Evolutionary conservation across 768 basidiomycete species (phyloP).

Genomic region (Lactarius tabidus): DNA sequence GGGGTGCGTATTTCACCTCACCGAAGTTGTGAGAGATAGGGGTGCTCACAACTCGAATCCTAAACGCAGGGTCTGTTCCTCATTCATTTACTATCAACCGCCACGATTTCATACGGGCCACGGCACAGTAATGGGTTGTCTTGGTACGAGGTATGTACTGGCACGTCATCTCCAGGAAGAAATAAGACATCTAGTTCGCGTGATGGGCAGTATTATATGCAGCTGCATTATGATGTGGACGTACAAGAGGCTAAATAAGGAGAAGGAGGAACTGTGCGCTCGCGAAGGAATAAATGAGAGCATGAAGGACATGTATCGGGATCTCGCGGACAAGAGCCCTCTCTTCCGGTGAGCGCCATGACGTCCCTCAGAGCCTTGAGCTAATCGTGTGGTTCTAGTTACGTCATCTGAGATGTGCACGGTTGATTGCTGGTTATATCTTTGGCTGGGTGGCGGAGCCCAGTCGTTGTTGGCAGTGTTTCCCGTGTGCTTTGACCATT

Average conservation of each 20-base stretch:
- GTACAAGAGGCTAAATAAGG: conserved; percentile 47
- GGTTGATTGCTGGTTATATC: not conserved
- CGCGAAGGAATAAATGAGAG: conserved; percentile 42
- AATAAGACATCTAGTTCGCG: conserved; percentile 7
- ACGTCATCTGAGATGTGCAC: conserved; percentile 12
- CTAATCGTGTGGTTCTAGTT: conserved; percentile 3
- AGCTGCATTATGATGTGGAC: conserved; percentile 46
- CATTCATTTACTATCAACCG: conserved; percentile 40
- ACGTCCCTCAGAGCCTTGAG: not conserved
- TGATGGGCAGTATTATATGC: conserved; percentile 37
- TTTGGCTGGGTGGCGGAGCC: too few relatives aligned
- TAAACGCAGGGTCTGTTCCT: conserved; percentile 38
- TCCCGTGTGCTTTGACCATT: not conserved
- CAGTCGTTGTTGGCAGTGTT: too few relatives aligned
- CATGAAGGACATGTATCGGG: conserved; percentile 39
- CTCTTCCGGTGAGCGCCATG: conserved; percentile 43
- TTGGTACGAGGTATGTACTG: conserved; percentile 28
- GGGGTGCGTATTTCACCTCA: conserved; percentile 38
- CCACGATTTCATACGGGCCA: conserved; percentile 39
- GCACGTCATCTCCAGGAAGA: not conserved
- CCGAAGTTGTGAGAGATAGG: not conserved
- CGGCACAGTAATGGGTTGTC: conserved; percentile 36
- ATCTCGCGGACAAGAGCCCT: conserved; percentile 53
- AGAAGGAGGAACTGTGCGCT: conserved; percentile 44
- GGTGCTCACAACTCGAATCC: not conserved